These are phyloP conservation scores for Globisporangium camurandrum DNA, from an alignment of 352 stramenopile species.

Conservation along the genomic window DNA sequence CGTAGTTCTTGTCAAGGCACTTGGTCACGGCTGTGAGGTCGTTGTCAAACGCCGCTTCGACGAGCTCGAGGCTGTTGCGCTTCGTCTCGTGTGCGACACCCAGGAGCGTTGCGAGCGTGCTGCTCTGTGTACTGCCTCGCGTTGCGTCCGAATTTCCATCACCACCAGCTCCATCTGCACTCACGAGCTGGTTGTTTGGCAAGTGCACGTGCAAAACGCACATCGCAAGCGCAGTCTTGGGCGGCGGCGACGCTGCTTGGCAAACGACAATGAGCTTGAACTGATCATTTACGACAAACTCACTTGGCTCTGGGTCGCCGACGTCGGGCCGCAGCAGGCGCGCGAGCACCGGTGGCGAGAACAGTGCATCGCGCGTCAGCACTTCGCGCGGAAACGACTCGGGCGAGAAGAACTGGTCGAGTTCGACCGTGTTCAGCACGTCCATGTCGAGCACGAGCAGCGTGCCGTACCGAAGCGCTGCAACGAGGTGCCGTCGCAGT, in stretches of 20 bases:
- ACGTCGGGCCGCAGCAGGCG: conserved; percentile 35
- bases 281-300: conserved; percentile 78
- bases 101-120: conserved; percentile 32
- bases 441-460: conserved; percentile 80
- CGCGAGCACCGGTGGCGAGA: conserved; percentile 46
- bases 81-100: conserved; percentile 53
- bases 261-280: conserved; percentile 85
- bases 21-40: conserved; percentile 64
- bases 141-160: no score
- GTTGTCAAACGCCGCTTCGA: conserved; percentile 87
- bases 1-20: conserved; percentile 81
- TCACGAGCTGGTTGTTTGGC: conserved; percentile 1
- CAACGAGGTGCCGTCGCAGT: conserved; percentile 68
- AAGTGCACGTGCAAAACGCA: conserved; percentile 49
- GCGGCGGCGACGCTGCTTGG: conserved; percentile 26
- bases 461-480: conserved; percentile 56
- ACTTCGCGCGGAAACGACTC: conserved; percentile 67
- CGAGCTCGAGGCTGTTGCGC: conserved; percentile 72
- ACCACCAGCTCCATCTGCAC: conserved; percentile 1
- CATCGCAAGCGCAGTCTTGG: conserved; percentile 53
- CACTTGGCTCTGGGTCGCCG: conserved; percentile 35
- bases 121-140: background rate
- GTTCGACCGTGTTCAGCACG: conserved; percentile 41
- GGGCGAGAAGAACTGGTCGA: conserved; percentile 73
- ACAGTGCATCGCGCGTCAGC: conserved; percentile 57